Conservation (phyloP, 1,284 basidiomycete species). For the Cutaneotrichosporon mucoides region DNA sequence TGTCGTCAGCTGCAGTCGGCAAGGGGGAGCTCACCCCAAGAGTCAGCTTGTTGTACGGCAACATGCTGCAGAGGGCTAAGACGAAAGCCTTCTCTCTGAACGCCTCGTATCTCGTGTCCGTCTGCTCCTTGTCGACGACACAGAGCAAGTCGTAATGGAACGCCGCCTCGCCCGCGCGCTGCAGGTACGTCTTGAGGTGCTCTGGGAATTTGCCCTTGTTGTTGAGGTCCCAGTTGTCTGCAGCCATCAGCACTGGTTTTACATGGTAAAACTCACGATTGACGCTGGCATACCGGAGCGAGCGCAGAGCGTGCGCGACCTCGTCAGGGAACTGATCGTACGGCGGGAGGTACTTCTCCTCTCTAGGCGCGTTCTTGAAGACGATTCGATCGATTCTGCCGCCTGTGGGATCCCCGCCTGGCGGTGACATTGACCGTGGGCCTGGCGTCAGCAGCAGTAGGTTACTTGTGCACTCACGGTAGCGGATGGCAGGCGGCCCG, state of each 20-base stretch:
- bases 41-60: conserved; percentile 47
- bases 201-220: conserved; percentile 85
- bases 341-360: conserved; percentile 33
- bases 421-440: conserved; percentile 13
- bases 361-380: conserved; percentile 30
- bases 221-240: conserved; percentile 31
- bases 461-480: neutral
- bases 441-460: neutral
- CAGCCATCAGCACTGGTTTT: neutral
- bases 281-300: conserved; percentile 24
- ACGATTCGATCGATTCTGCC: conserved; percentile 24
- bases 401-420: neutral
- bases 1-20: conserved; percentile 13
- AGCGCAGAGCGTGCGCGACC: conserved; percentile 21
- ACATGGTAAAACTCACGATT: conserved; percentile 21
- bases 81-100: conserved; percentile 32
- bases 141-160: conserved; percentile 58
- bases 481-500: neutral
- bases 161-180: conserved; percentile 69
- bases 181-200: conserved; percentile 66
- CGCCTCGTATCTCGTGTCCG: conserved; percentile 12
- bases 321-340: conserved; percentile 30
- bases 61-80: conserved; percentile 28
- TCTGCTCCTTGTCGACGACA: conserved; percentile 22
- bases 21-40: conserved; percentile 33